phyloP scores from a whole-genome alignment of 202 grass and related monocot genomes.

The Zizania palustris region DNA sequence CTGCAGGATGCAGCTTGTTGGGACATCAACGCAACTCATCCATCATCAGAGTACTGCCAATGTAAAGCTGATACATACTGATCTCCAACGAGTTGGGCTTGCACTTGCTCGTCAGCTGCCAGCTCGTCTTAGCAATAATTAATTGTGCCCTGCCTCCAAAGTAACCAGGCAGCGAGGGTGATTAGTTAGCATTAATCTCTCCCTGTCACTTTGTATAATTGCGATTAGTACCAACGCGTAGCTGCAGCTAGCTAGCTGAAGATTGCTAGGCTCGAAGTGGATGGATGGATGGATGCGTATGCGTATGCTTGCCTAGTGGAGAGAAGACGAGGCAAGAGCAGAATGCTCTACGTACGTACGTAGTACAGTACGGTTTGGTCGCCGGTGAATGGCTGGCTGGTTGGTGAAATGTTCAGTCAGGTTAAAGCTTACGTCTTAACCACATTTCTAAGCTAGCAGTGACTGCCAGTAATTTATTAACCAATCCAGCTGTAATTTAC shows the following conservation, averaged over 20 bases:
- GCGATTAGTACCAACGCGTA: neutral
- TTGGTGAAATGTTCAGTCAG: constrained; percentile 41
- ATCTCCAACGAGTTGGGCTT: neutral
- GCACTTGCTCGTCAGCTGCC: neutral
- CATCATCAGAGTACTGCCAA: neutral
- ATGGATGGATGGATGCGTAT: too few species aligned
- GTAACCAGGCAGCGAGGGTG: neutral
- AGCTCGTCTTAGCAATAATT: neutral
- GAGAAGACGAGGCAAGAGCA: neutral
- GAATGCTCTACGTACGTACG: neutral
- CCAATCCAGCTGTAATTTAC: too few species aligned
- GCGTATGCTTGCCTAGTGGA: constrained; percentile 35
- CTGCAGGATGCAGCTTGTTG: neutral
- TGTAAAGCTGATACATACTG: neutral
- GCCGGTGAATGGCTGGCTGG: neutral
- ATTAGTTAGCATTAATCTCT: constrained; percentile 14
- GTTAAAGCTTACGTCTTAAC: constrained; percentile 18
- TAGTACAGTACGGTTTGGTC: too few species aligned
- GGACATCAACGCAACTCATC: neutral
- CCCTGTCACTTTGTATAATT: neutral
- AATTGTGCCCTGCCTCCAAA: constrained; percentile 7
- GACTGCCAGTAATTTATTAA: too few species aligned
- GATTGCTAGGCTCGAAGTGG: neutral
- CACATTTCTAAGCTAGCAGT: neutral
- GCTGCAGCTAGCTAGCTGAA: neutral